phyloP scores from a whole-genome alignment of 179 eudicot genomes.

The Beta macrorhiza region DNA sequence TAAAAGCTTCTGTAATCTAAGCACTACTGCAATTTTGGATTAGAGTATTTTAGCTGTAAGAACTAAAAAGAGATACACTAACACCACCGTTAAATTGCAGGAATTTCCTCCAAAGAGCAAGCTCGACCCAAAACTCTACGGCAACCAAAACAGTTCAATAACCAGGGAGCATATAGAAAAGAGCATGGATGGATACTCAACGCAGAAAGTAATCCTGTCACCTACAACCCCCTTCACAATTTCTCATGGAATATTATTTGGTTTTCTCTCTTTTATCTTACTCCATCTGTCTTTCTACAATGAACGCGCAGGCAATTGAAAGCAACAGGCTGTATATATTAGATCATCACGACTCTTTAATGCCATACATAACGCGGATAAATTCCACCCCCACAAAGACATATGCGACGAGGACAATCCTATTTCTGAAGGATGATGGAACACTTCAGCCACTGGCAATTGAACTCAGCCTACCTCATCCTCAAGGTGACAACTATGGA shows the following conservation, averaged over 20 bases:
- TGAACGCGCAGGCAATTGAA: constrained; percentile 39
- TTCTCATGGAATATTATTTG: neutral
- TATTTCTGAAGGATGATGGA: constrained; percentile 48
- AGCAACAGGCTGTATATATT: constrained; percentile 43
- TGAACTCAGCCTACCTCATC: constrained; percentile 50
- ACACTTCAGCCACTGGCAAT: constrained; percentile 53
- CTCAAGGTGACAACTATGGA: constrained; percentile 39
- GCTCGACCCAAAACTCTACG: constrained; percentile 49
- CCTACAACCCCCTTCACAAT: neutral
- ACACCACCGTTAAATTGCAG: constrained; percentile 30
- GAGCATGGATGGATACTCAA: constrained; percentile 55
- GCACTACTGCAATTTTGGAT: neutral
- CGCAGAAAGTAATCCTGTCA: constrained; percentile 26
- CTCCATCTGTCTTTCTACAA: neutral
- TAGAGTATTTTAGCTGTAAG: neutral
- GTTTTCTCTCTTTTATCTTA: neutral
- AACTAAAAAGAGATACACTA: neutral
- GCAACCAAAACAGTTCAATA: constrained; percentile 59
- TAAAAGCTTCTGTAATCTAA: neutral
- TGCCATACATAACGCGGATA: constrained; percentile 46
- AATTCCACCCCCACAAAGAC: constrained; percentile 43
- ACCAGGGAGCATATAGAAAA: constrained; percentile 47
- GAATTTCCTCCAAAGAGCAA: constrained; percentile 73
- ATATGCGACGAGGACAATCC: constrained; percentile 50
- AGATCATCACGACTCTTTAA: constrained; percentile 49